Conservation (phyloP, 1,284 basidiomycete species). For the Golubevia pallescens region DNA sequence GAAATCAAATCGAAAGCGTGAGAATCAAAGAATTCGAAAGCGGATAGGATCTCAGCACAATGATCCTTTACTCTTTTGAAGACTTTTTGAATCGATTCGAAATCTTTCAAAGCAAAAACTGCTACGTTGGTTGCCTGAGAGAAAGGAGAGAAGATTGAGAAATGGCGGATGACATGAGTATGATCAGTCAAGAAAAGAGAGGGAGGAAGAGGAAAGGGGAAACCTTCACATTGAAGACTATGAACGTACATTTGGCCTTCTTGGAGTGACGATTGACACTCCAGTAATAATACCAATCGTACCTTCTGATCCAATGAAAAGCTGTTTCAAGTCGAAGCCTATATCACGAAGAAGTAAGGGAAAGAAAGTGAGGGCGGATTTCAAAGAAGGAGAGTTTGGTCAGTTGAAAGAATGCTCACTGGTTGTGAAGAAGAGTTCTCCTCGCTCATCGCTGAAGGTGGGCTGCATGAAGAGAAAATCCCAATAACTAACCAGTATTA, state of each 20-base stretch:
- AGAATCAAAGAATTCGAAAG: conserved; percentile 95
- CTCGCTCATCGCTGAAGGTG: too few relatives aligned
- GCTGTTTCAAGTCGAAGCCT: conserved; percentile 94
- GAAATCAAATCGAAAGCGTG: conserved; percentile 81
- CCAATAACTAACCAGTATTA: conserved; percentile 80
- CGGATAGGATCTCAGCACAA: conserved; percentile 93
- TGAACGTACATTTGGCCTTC: conserved; percentile 73
- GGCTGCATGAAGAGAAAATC: too few relatives aligned
- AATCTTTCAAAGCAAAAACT: conserved; percentile 69
- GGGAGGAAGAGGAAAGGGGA: background rate
- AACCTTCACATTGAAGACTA: background rate
- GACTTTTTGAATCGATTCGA: conserved; percentile 69
- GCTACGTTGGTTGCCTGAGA: conserved; percentile 67
- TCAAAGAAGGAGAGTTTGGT: background rate
- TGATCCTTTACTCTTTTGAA: conserved; percentile 72
- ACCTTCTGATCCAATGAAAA: conserved; percentile 97
- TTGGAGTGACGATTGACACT: conserved; percentile 92
- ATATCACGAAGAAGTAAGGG: background rate
- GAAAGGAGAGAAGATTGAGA: background rate
- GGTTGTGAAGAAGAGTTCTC: too few relatives aligned
- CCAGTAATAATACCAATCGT: conserved; percentile 94
- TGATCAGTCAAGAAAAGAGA: background rate
- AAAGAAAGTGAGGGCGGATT: background rate
- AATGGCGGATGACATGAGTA: too few relatives aligned
- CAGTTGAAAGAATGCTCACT: background rate